phyloP scores from a whole-genome alignment of 768 basidiomycete species.

The Kondoa subrosea region DNA sequence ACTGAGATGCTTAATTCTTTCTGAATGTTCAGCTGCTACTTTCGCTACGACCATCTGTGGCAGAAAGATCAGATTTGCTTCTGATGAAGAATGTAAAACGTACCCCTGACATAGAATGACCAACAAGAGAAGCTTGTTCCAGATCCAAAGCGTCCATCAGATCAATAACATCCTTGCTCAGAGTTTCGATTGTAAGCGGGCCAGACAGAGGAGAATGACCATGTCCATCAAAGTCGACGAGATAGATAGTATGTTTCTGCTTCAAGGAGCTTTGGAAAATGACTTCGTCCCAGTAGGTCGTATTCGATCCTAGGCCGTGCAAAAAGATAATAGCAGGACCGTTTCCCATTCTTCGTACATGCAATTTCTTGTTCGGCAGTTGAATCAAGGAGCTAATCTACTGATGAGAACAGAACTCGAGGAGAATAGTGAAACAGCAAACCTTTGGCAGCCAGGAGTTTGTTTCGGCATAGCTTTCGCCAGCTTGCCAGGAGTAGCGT shows the following conservation, averaged over 20 bases:
- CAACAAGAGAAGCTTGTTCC: slow-evolving; percentile 2
- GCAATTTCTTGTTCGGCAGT: background rate
- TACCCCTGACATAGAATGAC: slow-evolving; percentile 12
- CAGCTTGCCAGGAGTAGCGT: background rate
- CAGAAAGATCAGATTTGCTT: background rate
- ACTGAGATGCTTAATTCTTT: slow-evolving; percentile 10
- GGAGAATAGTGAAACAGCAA: background rate
- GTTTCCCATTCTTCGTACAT: background rate
- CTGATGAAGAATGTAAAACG: background rate
- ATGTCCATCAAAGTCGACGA: slow-evolving; percentile 11
- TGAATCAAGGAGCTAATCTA: background rate
- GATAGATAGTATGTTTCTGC: background rate
- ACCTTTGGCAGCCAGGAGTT: background rate
- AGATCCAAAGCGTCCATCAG: slow-evolving; percentile 9
- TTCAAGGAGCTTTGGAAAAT: background rate
- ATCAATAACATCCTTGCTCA: slow-evolving; percentile 6
- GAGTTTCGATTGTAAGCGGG: background rate
- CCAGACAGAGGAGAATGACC: slow-evolving; percentile 10
- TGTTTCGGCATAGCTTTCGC: background rate
- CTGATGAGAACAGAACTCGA: background rate
- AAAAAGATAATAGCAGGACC: slow-evolving; percentile 3
- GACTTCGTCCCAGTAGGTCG: background rate
- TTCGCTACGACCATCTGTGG: slow-evolving; percentile 2
- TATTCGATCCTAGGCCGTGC: slow-evolving; percentile 1
- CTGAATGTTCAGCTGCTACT: slow-evolving; percentile 6